Evolutionary conservation across 176 grass and related monocot species (phyloP).

Genomic region (Hordeum marinum): DNA sequence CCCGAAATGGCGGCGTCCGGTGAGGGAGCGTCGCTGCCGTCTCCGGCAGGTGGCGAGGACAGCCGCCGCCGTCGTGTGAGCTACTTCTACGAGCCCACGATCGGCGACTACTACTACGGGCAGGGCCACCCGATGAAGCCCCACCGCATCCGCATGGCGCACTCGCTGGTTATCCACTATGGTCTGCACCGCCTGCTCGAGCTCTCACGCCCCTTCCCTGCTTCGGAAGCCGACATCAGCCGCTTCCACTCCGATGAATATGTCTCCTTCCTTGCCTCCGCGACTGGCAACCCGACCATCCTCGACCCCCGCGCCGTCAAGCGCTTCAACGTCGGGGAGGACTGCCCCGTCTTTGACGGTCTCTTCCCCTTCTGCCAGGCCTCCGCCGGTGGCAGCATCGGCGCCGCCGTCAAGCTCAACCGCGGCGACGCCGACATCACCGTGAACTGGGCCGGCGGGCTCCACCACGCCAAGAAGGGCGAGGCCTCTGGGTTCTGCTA

Average conservation of each 20-base stretch:
- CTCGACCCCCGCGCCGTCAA: conserved; percentile 41
- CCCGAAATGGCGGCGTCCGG: conserved; percentile 44
- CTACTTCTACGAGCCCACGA: conserved; percentile 94
- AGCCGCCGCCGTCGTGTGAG: conserved; percentile 55
- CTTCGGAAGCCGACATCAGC: conserved; percentile 62
- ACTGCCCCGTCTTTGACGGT: conserved; percentile 87
- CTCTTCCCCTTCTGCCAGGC: conserved; percentile 85
- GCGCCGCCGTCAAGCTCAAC: conserved; percentile 86
- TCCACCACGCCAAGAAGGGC: conserved; percentile 87
- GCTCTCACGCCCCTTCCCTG: conserved; percentile 55
- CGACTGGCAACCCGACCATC: conserved; percentile 25
- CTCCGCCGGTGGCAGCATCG: conserved; percentile 72
- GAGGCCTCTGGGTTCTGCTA: conserved; percentile 93
- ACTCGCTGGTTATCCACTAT: conserved; percentile 87
- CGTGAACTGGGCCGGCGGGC: conserved; percentile 85
- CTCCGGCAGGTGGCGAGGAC: conserved; percentile 42
- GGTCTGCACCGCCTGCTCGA: conserved; percentile 82
- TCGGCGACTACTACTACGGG: conserved; percentile 95
- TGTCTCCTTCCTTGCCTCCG: conserved; percentile 61
- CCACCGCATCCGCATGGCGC: conserved; percentile 92
- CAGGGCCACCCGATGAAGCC: conserved; percentile 97
- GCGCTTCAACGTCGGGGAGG: conserved; percentile 86
- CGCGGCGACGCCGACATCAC: conserved; percentile 77
- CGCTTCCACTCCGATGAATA: conserved; percentile 87
- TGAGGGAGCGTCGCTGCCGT: conserved; percentile 64